Conservation (phyloP, 1,139 yeast genomes). For the Blastobotrys serpentis region DNA sequence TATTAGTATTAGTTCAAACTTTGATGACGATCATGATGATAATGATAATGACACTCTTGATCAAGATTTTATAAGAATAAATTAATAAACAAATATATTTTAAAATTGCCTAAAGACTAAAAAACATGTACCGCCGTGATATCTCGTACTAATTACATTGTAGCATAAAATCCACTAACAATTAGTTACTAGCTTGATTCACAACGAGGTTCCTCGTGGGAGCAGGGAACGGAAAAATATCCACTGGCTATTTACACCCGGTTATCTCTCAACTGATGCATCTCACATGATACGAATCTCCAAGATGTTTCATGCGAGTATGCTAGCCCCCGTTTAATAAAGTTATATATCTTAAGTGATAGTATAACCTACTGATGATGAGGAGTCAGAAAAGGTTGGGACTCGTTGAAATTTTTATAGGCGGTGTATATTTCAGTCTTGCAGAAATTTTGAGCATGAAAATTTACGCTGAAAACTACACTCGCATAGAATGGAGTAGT, state of each 20-base stretch:
- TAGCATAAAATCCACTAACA: slow-evolving; percentile 19
- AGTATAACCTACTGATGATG: slow-evolving; percentile 36
- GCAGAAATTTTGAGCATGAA: background rate
- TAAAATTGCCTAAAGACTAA: slow-evolving; percentile 7
- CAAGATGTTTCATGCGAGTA: slow-evolving; percentile 25
- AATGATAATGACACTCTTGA: slow-evolving; percentile 13
- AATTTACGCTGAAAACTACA: no score
- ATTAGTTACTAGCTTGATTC: slow-evolving; percentile 26
- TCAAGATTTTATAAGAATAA: slow-evolving; percentile 22
- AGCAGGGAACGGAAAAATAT: slow-evolving; percentile 37
- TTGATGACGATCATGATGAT: slow-evolving; percentile 12
- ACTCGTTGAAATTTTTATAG: slow-evolving; percentile 15
- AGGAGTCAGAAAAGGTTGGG: slow-evolving; percentile 19
- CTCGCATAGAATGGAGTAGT: no score
- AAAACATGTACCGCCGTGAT: slow-evolving; percentile 29
- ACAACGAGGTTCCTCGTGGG: slow-evolving; percentile 30
- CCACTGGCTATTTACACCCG: slow-evolving; percentile 35
- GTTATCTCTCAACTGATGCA: slow-evolving; percentile 34
- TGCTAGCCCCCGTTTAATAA: slow-evolving; percentile 29
- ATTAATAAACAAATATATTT: background rate
- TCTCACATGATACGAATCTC: slow-evolving; percentile 24
- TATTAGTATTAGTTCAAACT: background rate
- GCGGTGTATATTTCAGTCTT: slow-evolving; percentile 3
- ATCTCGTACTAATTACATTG: slow-evolving; percentile 28
- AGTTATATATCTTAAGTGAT: slow-evolving; percentile 33